Conservation (phyloP, 257 asterid species). For the Fraxinus excelsior region DNA sequence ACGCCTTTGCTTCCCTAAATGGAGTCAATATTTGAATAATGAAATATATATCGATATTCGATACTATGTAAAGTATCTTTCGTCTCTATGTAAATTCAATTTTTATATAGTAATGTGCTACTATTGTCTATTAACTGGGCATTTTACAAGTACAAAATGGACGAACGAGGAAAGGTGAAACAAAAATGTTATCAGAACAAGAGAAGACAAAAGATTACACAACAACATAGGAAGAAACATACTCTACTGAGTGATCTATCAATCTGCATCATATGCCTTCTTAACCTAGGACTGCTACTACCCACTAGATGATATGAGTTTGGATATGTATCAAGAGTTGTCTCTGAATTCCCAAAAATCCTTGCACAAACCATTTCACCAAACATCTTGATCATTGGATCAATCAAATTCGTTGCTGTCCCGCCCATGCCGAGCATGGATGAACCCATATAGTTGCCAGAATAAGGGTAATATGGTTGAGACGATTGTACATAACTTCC, state of each 20-base stretch:
- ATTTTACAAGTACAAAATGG: conserved; percentile 17
- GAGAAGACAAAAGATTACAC: conserved; percentile 55
- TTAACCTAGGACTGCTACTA: conserved; percentile 50
- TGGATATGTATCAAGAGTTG: conserved; percentile 48
- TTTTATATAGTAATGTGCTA: background rate
- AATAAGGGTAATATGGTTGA: conserved; percentile 16
- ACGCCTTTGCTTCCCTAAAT: background rate
- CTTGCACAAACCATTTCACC: conserved; percentile 64
- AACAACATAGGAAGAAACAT: conserved; percentile 61
- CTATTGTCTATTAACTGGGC: too few relatives aligned
- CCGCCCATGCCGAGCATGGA: conserved; percentile 28
- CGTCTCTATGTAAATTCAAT: background rate
- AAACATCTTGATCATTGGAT: conserved; percentile 57
- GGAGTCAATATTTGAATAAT: background rate
- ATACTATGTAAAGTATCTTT: background rate
- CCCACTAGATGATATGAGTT: conserved; percentile 45
- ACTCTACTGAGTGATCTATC: conserved; percentile 65
- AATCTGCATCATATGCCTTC: conserved; percentile 48
- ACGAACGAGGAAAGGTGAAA: background rate
- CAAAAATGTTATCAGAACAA: conserved; percentile 38
- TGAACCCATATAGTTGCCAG: conserved; percentile 17
- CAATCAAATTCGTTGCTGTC: conserved; percentile 27
- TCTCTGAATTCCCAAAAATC: conserved; percentile 54
- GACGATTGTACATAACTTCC: conserved; percentile 27
- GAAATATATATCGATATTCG: background rate